phyloP scores from a whole-genome alignment of 495 filamentous ascomycete species.

The Tuber borchii region DNA sequence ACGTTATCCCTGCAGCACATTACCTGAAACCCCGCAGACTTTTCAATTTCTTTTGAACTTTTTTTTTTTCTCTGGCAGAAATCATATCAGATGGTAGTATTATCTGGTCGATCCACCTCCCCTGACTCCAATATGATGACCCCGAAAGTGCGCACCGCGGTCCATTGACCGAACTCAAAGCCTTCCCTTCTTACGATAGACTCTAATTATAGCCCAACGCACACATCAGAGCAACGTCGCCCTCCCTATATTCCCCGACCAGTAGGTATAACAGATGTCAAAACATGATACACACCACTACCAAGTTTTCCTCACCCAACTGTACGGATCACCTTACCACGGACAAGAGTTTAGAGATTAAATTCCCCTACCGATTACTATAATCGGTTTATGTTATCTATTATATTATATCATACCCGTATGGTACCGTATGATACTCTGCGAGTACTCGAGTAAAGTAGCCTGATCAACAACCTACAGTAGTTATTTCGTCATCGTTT shows the following conservation, averaged over 20 bases:
- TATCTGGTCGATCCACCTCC: neutral
- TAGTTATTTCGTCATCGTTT: too few relatives aligned
- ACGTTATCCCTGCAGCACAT: neutral
- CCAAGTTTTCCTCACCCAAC: too few relatives aligned
- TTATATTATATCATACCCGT: too few relatives aligned
- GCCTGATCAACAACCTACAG: too few relatives aligned
- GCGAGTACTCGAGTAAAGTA: too few relatives aligned
- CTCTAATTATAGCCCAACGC: neutral
- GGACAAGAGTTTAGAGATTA: too few relatives aligned
- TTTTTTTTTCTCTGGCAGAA: neutral
- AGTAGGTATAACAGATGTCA: neutral
- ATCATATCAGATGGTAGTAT: neutral
- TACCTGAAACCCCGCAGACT: neutral
- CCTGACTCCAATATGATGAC: neutral
- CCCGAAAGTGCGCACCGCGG: too few relatives aligned
- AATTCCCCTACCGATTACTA: too few relatives aligned
- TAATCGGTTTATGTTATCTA: too few relatives aligned
- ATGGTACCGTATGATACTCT: too few relatives aligned
- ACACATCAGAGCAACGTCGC: neutral
- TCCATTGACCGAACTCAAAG: too few relatives aligned
- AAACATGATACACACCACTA: neutral
- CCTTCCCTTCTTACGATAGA: neutral
- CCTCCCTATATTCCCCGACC: neutral
- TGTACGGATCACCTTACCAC: too few relatives aligned
- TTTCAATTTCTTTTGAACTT: neutral